Evolutionary conservation across 148 eudicot genomes (phyloP).

Genomic region (Amaranthus hypochondriacus): DNA sequence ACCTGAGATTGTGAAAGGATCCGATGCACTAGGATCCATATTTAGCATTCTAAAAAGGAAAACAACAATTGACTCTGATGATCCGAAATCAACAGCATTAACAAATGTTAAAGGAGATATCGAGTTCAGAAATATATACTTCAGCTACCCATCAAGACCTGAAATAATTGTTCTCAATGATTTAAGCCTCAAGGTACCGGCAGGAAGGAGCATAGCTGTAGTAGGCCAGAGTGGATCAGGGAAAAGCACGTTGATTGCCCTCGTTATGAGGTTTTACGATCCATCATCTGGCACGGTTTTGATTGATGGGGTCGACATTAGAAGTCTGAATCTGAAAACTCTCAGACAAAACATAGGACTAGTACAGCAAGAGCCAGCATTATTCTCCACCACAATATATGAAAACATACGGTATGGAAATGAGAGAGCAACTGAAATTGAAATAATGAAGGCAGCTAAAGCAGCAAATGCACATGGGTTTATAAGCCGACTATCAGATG

Average conservation of each 20-base stretch:
- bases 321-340: slow-evolving; percentile 45
- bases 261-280: slow-evolving; percentile 61
- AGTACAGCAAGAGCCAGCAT: slow-evolving; percentile 75
- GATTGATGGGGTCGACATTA: slow-evolving; percentile 51
- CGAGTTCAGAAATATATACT: slow-evolving; percentile 46
- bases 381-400: slow-evolving; percentile 65
- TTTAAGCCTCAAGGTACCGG: slow-evolving; percentile 36
- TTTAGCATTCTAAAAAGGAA: slow-evolving; percentile 47
- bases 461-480: slow-evolving; percentile 74
- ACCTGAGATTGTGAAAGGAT: slow-evolving; percentile 62
- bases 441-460: slow-evolving; percentile 61
- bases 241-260: slow-evolving; percentile 57
- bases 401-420: slow-evolving; percentile 69
- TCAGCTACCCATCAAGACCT: slow-evolving; percentile 62
- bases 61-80: slow-evolving; percentile 39
- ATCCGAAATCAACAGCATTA: slow-evolving; percentile 29
- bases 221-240: slow-evolving; percentile 87
- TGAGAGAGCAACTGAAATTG: slow-evolving; percentile 54
- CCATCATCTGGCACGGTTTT: slow-evolving; percentile 44
- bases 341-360: slow-evolving; percentile 48
- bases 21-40: slow-evolving; percentile 52
- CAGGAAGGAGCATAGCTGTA: slow-evolving; percentile 61
- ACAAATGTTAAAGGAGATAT: slow-evolving; percentile 47
- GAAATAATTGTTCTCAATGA: slow-evolving; percentile 40
- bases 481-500: slow-evolving; percentile 56